Percentiles rank a stretch among this genome's conserved stretches.
These are phyloP conservation scores for Clitocybe nebularis DNA, from an alignment of 1,284 basidiomycete species.

Conservation along the genomic window DNA sequence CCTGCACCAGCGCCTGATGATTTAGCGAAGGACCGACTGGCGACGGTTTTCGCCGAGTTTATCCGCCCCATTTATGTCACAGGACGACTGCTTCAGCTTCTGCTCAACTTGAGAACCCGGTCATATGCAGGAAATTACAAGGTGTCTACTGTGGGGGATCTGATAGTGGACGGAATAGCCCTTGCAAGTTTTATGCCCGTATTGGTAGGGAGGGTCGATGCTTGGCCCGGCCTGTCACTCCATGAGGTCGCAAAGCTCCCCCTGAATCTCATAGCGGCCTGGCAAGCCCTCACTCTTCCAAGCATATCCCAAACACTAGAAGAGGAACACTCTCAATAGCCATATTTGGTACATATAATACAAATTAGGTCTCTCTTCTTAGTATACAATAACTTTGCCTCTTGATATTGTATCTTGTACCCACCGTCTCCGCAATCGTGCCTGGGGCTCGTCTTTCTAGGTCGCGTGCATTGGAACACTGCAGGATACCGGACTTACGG, in stretches of 20 bases:
- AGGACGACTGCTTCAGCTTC: slow-evolving; percentile 23
- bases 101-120: slow-evolving; percentile 22
- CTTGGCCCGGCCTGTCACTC: slow-evolving; percentile 13
- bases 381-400: too few relatives aligned
- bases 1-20: slow-evolving; percentile 6
- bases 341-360: too few relatives aligned
- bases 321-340: slow-evolving; percentile 17
- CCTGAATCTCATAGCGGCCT: slow-evolving; percentile 8
- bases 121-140: slow-evolving; percentile 26
- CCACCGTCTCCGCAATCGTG: too few relatives aligned
- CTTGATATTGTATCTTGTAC: too few relatives aligned
- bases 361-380: too few relatives aligned
- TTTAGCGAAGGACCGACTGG: background rate
- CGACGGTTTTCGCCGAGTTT: slow-evolving; percentile 1
- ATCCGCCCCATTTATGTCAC: slow-evolving; percentile 17
- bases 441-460: too few relatives aligned
- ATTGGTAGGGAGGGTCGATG: slow-evolving; percentile 16
- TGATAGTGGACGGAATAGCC: background rate
- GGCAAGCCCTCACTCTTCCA: slow-evolving; percentile 19
- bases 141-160: slow-evolving; percentile 12
- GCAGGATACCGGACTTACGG: too few relatives aligned
- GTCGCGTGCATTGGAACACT: too few relatives aligned
- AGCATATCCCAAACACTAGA: slow-evolving; percentile 9
- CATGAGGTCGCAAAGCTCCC: slow-evolving; percentile 8
- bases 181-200: slow-evolving; percentile 13